Percentiles rank a stretch among this genome's conserved stretches.
phyloP scores from a whole-genome alignment of 176 grass and related monocot species.

The Thinopyrum elongatum region DNA sequence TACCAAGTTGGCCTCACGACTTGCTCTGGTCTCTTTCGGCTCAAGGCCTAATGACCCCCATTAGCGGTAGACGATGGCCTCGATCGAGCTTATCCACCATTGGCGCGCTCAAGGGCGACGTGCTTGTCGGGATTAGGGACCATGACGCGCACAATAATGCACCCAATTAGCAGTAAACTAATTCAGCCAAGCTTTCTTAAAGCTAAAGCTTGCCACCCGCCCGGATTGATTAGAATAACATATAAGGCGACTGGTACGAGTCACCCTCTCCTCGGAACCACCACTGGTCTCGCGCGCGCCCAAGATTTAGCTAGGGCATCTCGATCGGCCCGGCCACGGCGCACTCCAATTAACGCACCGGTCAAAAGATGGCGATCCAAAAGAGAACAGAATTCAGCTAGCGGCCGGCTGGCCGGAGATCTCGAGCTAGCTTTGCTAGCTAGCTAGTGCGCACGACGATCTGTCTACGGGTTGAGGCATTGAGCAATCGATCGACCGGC shows the following conservation, averaged over 20 bases:
- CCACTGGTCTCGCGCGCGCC: slow-evolving; percentile 37
- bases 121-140: slow-evolving; percentile 79
- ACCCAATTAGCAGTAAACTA: slow-evolving; percentile 51
- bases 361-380: slow-evolving; percentile 32
- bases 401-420: slow-evolving; percentile 28
- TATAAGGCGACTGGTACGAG: slow-evolving; percentile 47
- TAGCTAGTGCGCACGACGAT: slow-evolving; percentile 23
- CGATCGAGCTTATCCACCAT: slow-evolving; percentile 48
- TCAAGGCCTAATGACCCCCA: slow-evolving; percentile 53
- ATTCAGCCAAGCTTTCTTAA: slow-evolving; percentile 59
- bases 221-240: slow-evolving; percentile 41
- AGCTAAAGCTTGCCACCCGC: slow-evolving; percentile 58
- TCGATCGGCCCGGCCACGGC: slow-evolving; percentile 31
- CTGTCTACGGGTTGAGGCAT: not conserved
- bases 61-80: slow-evolving; percentile 36
- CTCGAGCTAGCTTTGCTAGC: slow-evolving; percentile 17
- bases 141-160: slow-evolving; percentile 50
- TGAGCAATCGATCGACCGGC: not conserved
- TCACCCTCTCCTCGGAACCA: slow-evolving; percentile 62
- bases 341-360: slow-evolving; percentile 5
- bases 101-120: slow-evolving; percentile 53
- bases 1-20: slow-evolving; percentile 34
- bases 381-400: slow-evolving; percentile 25
- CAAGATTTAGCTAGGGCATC: slow-evolving; percentile 57
- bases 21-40: slow-evolving; percentile 44